Percentiles rank a stretch among this genome's conserved stretches.
Conservation (phyloP, 208 protist species). For the Spironucleus salmonicida region DNA sequence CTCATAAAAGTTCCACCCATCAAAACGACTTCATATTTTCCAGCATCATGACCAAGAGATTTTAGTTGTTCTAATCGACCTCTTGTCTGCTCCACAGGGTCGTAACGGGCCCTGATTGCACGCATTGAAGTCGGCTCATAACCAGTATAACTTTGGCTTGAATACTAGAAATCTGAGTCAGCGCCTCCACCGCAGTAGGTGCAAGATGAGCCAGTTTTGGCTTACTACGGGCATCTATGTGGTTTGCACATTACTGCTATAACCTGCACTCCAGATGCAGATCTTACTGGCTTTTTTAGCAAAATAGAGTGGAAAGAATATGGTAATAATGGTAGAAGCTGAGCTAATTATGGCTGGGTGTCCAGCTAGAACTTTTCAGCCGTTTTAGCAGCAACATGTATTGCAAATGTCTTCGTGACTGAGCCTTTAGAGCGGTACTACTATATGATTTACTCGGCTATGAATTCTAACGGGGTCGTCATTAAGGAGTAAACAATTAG, state of each 20-base stretch:
- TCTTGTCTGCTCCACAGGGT: slow-evolving; percentile 63
- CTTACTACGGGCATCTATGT: slow-evolving; percentile 72
- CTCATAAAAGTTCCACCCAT: slow-evolving; percentile 97
- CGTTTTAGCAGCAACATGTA: no score
- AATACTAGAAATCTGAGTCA: slow-evolving; percentile 79
- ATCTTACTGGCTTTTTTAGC: slow-evolving; percentile 65
- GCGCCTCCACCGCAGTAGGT: slow-evolving; percentile 73
- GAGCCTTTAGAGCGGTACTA: no score
- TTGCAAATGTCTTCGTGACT: no score
- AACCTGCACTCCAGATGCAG: slow-evolving; percentile 65
- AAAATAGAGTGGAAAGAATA: slow-evolving; percentile 56
- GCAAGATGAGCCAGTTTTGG: slow-evolving; percentile 65
- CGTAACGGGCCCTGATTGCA: slow-evolving; percentile 70
- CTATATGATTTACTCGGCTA: no score
- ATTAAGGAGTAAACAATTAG: no score
- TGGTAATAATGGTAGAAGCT: slow-evolving; percentile 63
- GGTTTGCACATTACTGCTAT: slow-evolving; percentile 84
- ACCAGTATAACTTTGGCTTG: slow-evolving; percentile 60
- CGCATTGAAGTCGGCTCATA: slow-evolving; percentile 79
- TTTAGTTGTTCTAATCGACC: slow-evolving; percentile 65
- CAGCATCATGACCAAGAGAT: slow-evolving; percentile 55
- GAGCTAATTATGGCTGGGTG: slow-evolving; percentile 52
- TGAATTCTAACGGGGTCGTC: no score
- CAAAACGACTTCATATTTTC: slow-evolving; percentile 91
- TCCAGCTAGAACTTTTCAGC: background rate